phyloP scores from a whole-genome alignment of 1,139 yeast genomes.

The Groenewaldozyma auringiensis region DNA sequence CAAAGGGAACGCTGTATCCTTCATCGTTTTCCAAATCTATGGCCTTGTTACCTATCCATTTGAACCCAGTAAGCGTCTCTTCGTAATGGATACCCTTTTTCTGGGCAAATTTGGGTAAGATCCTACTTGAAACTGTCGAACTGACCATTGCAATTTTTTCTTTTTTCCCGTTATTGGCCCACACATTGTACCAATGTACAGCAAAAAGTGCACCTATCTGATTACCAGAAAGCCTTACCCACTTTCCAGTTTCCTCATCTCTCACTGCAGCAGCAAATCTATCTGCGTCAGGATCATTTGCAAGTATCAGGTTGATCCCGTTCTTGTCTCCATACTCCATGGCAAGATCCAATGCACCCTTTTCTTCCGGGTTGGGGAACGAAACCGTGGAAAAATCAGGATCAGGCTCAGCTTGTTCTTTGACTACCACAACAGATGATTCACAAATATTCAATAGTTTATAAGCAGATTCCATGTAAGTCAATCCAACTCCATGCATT shows the following conservation, averaged over 20 bases:
- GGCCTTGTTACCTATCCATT: slow-evolving; percentile 94
- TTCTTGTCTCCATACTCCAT: slow-evolving; percentile 43
- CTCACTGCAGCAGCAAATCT: slow-evolving; percentile 68
- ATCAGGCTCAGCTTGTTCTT: slow-evolving; percentile 65
- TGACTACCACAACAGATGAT: slow-evolving; percentile 38
- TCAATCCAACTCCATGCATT: slow-evolving; percentile 86
- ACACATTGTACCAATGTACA: slow-evolving; percentile 43
- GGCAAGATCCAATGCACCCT: slow-evolving; percentile 78
- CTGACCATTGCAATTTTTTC: slow-evolving; percentile 56
- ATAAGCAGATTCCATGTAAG: slow-evolving; percentile 26
- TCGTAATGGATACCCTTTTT: slow-evolving; percentile 52
- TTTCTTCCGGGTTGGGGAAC: slow-evolving; percentile 95
- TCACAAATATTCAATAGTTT: slow-evolving; percentile 24
- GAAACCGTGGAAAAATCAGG: slow-evolving; percentile 77
- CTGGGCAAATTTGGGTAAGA: slow-evolving; percentile 63
- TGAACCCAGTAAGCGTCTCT: slow-evolving; percentile 91
- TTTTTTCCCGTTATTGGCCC: slow-evolving; percentile 24
- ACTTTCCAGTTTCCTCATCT: slow-evolving; percentile 33
- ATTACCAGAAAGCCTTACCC: slow-evolving; percentile 86
- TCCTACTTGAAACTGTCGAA: slow-evolving; percentile 88
- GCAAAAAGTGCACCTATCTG: slow-evolving; percentile 87
- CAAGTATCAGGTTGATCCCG: slow-evolving; percentile 53
- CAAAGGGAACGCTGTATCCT: slow-evolving; percentile 75
- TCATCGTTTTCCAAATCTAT: slow-evolving; percentile 55
- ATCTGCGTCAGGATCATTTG: slow-evolving; percentile 97